phyloP scores from a whole-genome alignment of 768 basidiomycete genomes.

The Nevesoporus exiguus region DNA sequence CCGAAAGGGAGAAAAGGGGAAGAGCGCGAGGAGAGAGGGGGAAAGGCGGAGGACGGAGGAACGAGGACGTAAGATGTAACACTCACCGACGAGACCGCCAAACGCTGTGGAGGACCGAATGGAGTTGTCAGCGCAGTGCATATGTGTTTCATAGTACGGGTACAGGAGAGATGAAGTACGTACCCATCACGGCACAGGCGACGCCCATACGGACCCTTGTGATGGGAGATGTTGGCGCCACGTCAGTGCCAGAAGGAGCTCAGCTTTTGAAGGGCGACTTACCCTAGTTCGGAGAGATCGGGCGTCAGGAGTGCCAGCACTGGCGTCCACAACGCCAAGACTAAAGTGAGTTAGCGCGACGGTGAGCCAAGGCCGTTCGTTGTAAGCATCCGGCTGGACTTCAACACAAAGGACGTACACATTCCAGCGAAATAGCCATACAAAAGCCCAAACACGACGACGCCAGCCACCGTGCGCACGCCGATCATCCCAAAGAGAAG shows the following conservation, averaged over 20 bases:
- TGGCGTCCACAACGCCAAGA: constrained; percentile 41
- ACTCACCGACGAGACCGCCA: constrained; percentile 23
- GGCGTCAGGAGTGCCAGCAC: constrained; percentile 43
- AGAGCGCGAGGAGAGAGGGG: too few relatives aligned
- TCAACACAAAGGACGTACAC: constrained; percentile 26
- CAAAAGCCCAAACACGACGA: constrained; percentile 41
- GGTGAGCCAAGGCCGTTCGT: background rate
- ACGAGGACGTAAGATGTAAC: too few relatives aligned
- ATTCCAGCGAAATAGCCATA: constrained; percentile 55
- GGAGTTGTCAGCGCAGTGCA: background rate
- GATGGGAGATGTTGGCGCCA: background rate
- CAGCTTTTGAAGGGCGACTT: constrained; percentile 8
- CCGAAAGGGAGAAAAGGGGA: background rate
- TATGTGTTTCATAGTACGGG: background rate
- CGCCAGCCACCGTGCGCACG: constrained; percentile 36
- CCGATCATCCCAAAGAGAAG: constrained; percentile 49
- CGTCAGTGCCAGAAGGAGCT: background rate
- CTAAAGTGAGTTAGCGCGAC: constrained; percentile 16
- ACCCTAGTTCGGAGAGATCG: constrained; percentile 52
- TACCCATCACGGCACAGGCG: constrained; percentile 47
- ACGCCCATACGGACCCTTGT: constrained; percentile 46
- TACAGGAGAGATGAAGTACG: background rate
- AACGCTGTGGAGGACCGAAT: constrained; percentile 9
- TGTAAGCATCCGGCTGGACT: background rate
- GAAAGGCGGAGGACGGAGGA: too few relatives aligned